These are phyloP conservation scores for Apiosordaria backusii DNA, from an alignment of 495 filamentous ascomycete genomes.

Conservation along the genomic window DNA sequence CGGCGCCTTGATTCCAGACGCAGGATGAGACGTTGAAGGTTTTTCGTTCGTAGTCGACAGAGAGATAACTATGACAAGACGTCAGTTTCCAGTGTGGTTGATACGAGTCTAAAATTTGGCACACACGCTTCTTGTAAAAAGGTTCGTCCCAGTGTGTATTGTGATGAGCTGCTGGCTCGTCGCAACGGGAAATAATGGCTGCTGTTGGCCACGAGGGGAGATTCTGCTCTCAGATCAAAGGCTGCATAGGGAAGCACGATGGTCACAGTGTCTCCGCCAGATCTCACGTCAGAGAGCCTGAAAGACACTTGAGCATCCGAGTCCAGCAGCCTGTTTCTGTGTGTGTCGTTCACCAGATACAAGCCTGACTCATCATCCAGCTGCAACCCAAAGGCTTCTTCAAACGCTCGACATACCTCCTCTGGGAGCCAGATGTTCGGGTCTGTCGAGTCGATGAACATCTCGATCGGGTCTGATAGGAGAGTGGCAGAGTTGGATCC, in stretches of 20 bases:
- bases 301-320: slow-evolving; percentile 52
- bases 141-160: slow-evolving; percentile 54
- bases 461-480: slow-evolving; percentile 34
- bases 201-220: slow-evolving; percentile 36
- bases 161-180: slow-evolving; percentile 45
- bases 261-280: slow-evolving; percentile 42
- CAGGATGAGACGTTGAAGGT: slow-evolving; percentile 47
- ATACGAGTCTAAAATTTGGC: not conserved
- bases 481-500: slow-evolving; percentile 30
- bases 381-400: slow-evolving; percentile 48
- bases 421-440: slow-evolving; percentile 55
- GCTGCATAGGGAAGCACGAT: slow-evolving; percentile 52
- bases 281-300: slow-evolving; percentile 40
- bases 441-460: slow-evolving; percentile 53
- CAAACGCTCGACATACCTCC: slow-evolving; percentile 52
- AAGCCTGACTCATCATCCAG: slow-evolving; percentile 42
- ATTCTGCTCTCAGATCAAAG: slow-evolving; percentile 48
- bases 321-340: slow-evolving; percentile 42
- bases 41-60: slow-evolving; percentile 45
- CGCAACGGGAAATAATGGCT: slow-evolving; percentile 53
- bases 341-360: slow-evolving; percentile 49
- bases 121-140: slow-evolving; percentile 55
- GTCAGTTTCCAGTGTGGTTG: not conserved
- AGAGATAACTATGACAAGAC: slow-evolving; percentile 35
- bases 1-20: slow-evolving; percentile 34